Conservation (phyloP, 2,329 filamentous ascomycete species). For the Plenodomus biglobosus region DNA sequence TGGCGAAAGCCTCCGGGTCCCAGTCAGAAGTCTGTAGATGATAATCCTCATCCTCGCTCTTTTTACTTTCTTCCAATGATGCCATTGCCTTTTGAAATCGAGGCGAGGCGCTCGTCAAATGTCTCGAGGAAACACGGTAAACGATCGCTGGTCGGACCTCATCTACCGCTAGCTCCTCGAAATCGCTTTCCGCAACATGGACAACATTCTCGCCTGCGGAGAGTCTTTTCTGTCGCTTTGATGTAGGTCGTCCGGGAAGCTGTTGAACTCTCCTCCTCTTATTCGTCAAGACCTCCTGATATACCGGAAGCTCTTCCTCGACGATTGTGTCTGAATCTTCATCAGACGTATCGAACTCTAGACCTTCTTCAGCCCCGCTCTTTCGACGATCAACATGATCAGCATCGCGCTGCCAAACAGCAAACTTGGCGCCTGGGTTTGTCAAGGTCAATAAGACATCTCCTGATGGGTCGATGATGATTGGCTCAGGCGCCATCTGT, state of each 20-base stretch:
- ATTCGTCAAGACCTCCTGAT: neutral
- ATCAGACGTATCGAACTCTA: neutral
- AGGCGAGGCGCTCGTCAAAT: slow-evolving; percentile 7
- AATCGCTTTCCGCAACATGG: neutral
- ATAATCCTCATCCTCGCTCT: neutral
- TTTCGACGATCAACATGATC: neutral
- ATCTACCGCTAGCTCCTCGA: neutral
- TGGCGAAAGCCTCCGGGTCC: slow-evolving; percentile 46
- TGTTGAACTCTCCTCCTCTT: neutral
- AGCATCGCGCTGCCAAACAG: neutral
- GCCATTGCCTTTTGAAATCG: neutral
- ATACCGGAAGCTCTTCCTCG: neutral
- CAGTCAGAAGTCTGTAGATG: slow-evolving; percentile 10
- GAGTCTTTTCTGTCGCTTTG: neutral
- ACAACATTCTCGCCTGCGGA: neutral
- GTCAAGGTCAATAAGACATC: neutral
- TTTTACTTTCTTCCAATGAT: slow-evolving; percentile 3
- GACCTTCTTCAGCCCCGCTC: neutral
- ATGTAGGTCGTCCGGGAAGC: neutral
- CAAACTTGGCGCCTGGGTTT: neutral
- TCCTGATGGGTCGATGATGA: neutral
- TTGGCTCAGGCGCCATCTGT: neutral
- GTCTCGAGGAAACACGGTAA: slow-evolving; percentile 6
- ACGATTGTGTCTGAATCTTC: neutral
- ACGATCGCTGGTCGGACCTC: neutral